Base-by-base conservation (phyloP, 257 asterid genomes). In the Nicotiana tabacum region DNA sequence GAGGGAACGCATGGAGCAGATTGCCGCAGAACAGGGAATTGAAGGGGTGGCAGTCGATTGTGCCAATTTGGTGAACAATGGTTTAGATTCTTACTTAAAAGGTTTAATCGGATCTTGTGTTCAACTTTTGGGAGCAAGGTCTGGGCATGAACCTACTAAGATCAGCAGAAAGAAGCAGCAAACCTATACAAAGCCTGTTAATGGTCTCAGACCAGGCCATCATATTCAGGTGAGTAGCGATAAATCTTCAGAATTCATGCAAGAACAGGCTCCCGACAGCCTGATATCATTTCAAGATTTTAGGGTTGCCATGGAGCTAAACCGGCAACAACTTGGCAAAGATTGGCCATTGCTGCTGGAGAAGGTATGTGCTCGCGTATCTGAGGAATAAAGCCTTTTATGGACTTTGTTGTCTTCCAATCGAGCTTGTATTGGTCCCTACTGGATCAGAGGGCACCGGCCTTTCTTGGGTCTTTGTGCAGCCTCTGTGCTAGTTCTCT, bases 311-410 rank as follows among this genome's bases (percentile, higher is more conserved):
- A 92, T 95, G 98, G 98, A 92, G 92, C 85, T 93, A 86, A 91
- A 91, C 85, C 98, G 95, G 46, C 88, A 61, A 86, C 94, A 89
- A 88, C 96, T 93, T 30, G 98, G 98, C 15, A 94, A 92, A 90
- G 95, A 93, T 85, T 95, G 97, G 98, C 93, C 98, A 29, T 84
- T 91, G 88, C 89, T 91, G 84, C 89, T 93, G 69, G 98, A 95
- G 91, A 93, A 86, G 87, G 88, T 93, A 87, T 90, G 95, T 83
- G 86, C 88, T 30, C 88, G 64, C 33, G 83, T 92, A 82, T 89
- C 89, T 80, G 96, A 93, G 82, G 92, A 90, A 90, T 92, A 87
- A 87, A 33, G 7, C 4, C 76, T 33, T 57, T 66, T 48, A 84
- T 83, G 70, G 65, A 66, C 57, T 86, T 80, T 74, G 88, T 66